Evolutionary conservation across 1,139 yeast genomes (phyloP), one percentile per base, ranked within the genome.

Genomic region (Citeromyces hawaiiensis): DNA sequence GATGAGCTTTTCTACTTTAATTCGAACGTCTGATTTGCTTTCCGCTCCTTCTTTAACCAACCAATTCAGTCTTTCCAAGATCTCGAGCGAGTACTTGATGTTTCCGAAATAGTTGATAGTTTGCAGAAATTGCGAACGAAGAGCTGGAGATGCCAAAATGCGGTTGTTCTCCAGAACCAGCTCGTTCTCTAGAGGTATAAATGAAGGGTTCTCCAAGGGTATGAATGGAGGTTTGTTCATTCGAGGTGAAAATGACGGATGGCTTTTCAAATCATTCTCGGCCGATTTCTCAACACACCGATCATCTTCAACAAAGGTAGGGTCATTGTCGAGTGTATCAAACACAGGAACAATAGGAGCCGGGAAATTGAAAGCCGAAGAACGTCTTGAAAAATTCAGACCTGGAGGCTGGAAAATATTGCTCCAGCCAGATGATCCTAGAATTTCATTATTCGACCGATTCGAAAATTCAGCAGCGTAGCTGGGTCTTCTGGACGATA

Each of bases 401-500:
- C 27, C 27, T 9, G 27, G 27, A 3, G 27, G 27, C 11, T 23
- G 27, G 9, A 23, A 23, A 11, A 23, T 39, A 44, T n/a, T 41
- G 44, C 23, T 48, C 52, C 27, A 23, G 27, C 27, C 27, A 6
- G 27, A 5, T 23, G 27, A 23, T 7, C 27, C 27, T 9, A 23
- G 11, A 4, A 23, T 7, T 9, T 23, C 27, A 11, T 23, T 23
- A 23, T 9, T 9, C 11, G 27, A 7, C 27, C 75, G 56, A 5
- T 73, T 70, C 47, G 68, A 67, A 11, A 71, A 62, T 49, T 76
- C 83, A 7, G 83, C 83, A 5, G 82, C 76, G 48, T 72, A 76
- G 43, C 76, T 66, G 27, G 83, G 83, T 54, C 83, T 64, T 55
- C 83, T 64, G 8, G 79, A 70, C 21, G 73, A 70, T 35, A 76